Percentiles rank a stretch among this genome's conserved stretches.
phyloP scores from a whole-genome alignment of 306 rosid genomes.

The Abrus precatorius region DNA sequence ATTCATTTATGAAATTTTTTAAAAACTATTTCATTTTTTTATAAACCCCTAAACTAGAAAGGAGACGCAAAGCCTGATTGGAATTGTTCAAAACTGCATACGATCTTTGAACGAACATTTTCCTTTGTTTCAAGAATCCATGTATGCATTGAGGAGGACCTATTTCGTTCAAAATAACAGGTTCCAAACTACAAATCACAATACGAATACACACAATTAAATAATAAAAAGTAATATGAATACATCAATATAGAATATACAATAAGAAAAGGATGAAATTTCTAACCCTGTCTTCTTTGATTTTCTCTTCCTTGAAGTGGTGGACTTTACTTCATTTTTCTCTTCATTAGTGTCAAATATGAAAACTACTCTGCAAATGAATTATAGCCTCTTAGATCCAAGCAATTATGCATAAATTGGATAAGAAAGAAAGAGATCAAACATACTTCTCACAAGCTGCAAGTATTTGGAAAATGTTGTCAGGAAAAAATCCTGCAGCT shows the following conservation, averaged over 20 bases:
- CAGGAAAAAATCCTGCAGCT: conserved; percentile 75
- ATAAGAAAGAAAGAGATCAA: conserved; percentile 38
- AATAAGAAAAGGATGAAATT: conserved; percentile 32
- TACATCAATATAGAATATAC: not conserved
- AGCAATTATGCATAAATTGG: conserved; percentile 17
- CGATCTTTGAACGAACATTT: too few species aligned
- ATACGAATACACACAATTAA: too few species aligned
- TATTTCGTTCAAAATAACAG: too few species aligned
- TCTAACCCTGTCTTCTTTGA: conserved; percentile 72
- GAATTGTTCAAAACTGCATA: too few species aligned
- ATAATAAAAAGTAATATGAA: too few species aligned
- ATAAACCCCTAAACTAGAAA: too few species aligned
- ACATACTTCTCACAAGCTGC: conserved; percentile 87
- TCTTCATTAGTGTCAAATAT: conserved; percentile 69
- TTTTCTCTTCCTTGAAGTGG: conserved; percentile 63
- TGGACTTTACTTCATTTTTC: conserved; percentile 55
- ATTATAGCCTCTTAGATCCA: conserved; percentile 39
- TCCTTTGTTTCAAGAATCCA: too few species aligned
- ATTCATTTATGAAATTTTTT: too few species aligned
- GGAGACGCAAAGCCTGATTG: too few species aligned
- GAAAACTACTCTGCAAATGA: conserved; percentile 66
- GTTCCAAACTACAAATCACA: too few species aligned
- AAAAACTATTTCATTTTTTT: too few species aligned
- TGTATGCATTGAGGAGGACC: too few species aligned
- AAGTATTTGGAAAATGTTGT: conserved; percentile 76